Percentiles rank a stretch among this genome's conserved stretches.
Evolutionary conservation across 345 rosid genomes (phyloP).

Genomic region (Psidium friedrichsthalianum): DNA sequence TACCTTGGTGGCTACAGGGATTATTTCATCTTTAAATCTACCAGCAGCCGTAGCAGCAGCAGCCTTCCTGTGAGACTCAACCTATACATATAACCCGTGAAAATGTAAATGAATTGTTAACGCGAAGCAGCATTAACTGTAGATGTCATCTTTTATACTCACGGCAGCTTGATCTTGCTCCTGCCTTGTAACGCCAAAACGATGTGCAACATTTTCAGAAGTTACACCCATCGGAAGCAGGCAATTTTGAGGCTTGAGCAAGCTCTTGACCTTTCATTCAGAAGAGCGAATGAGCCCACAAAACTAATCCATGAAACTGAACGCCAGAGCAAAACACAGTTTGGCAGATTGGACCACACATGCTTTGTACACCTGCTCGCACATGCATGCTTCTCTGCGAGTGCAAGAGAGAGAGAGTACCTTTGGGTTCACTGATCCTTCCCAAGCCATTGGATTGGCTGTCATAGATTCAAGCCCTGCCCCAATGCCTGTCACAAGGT

Average conservation of each 20-base stretch:
- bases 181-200: slow-evolving; percentile 75
- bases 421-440: slow-evolving; percentile 73
- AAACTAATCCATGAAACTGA: background rate
- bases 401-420: slow-evolving; percentile 17
- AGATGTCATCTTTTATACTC: slow-evolving; percentile 13
- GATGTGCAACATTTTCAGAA: slow-evolving; percentile 87
- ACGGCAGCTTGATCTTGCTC: slow-evolving; percentile 99
- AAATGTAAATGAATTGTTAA: background rate
- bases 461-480: slow-evolving; percentile 99
- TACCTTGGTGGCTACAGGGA: slow-evolving; percentile 89
- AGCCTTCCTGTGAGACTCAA: slow-evolving; percentile 91
- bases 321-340: background rate
- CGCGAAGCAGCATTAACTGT: background rate
- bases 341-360: background rate
- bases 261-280: slow-evolving; percentile 39
- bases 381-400: background rate
- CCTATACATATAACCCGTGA: slow-evolving; percentile 24
- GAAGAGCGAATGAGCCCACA: background rate
- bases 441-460: slow-evolving; percentile 70
- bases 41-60: slow-evolving; percentile 86
- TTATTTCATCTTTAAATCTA: slow-evolving; percentile 81
- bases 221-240: slow-evolving; percentile 97
- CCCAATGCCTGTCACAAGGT: slow-evolving; percentile 56
- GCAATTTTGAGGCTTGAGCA: slow-evolving; percentile 80
- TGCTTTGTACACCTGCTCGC: background rate